Evolutionary conservation across 768 basidiomycete species (phyloP).

Genomic region (Plicaturopsis crispa): DNA sequence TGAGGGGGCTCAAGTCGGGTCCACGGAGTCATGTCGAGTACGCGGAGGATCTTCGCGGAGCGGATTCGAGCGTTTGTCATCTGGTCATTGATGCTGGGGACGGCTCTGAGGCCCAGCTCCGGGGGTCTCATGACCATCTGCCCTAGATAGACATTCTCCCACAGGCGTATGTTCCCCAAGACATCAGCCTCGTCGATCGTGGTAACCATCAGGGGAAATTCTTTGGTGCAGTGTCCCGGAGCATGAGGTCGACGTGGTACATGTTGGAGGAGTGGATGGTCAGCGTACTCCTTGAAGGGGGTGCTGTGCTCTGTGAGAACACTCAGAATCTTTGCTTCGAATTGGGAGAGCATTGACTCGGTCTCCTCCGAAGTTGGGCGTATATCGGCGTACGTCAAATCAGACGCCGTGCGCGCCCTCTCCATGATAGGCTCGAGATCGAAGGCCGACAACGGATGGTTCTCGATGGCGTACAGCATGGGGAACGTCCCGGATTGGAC

Average conservation of each 20-base stretch:
- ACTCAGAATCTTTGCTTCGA: background rate
- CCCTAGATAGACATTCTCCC: conserved; percentile 9
- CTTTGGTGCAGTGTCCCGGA: conserved; percentile 1
- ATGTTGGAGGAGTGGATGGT: conserved; percentile 4
- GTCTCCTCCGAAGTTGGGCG: background rate
- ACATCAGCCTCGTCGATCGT: conserved; percentile 10
- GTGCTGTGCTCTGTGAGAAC: background rate
- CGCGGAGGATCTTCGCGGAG: conserved; percentile 5
- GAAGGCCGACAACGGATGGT: conserved; percentile 3
- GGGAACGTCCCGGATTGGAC: conserved; percentile 13
- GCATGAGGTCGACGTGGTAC: conserved; percentile 3
- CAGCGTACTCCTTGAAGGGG: background rate
- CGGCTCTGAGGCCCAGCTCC: conserved; percentile 3
- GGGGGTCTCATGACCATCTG: conserved; percentile 7
- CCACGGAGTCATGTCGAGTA: conserved; percentile 4
- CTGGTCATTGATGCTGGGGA: conserved; percentile 12
- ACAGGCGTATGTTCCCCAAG: conserved; percentile 8
- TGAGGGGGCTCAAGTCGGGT: conserved; percentile 7
- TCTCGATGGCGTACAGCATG: conserved; percentile 11
- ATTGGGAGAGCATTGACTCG: conserved; percentile 4
- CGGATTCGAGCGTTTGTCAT: conserved; percentile 9
- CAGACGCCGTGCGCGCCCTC: background rate
- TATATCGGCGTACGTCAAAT: conserved; percentile 4
- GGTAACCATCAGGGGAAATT: conserved; percentile 3
- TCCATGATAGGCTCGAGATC: conserved; percentile 6